Percentiles rank a stretch among this genome's conserved stretches.
Conservation (phyloP, 2,329 filamentous ascomycete species). For the Phaeoacremonium minimum region DNA sequence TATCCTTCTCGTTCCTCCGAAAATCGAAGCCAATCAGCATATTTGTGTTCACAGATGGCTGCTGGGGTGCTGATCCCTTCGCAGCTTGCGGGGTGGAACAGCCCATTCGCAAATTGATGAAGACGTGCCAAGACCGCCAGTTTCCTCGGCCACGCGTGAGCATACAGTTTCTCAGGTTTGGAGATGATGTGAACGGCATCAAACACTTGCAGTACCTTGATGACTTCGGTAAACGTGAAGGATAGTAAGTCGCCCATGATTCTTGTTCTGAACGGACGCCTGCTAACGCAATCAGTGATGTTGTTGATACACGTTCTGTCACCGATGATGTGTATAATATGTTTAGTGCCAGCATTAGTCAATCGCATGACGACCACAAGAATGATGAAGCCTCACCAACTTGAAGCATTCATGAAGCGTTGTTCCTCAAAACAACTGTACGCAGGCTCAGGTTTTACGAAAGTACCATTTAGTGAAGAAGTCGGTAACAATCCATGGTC, state of each 20-base stretch:
- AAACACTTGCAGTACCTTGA: neutral
- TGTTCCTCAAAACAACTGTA: too few relatives aligned
- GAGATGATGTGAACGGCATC: neutral
- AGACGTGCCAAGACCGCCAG: neutral
- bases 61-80: neutral
- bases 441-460: too few relatives aligned
- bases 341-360: neutral
- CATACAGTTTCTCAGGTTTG: neutral
- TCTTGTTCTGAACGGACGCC: neutral
- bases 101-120: neutral
- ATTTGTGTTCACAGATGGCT: neutral
- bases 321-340: neutral
- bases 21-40: neutral
- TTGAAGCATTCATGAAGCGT: too few relatives aligned
- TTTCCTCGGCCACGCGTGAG: neutral
- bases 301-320: neutral
- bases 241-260: neutral
- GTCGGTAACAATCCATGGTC: too few relatives aligned
- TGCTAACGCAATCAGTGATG: neutral
- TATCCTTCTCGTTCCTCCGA: neutral
- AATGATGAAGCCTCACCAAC: too few relatives aligned
- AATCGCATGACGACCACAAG: too few relatives aligned
- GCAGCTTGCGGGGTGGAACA: neutral
- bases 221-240: neutral
- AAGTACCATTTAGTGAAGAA: too few relatives aligned